Conservation (phyloP, 352 stramenopile genomes). For the Pythium angustatum region DNA sequence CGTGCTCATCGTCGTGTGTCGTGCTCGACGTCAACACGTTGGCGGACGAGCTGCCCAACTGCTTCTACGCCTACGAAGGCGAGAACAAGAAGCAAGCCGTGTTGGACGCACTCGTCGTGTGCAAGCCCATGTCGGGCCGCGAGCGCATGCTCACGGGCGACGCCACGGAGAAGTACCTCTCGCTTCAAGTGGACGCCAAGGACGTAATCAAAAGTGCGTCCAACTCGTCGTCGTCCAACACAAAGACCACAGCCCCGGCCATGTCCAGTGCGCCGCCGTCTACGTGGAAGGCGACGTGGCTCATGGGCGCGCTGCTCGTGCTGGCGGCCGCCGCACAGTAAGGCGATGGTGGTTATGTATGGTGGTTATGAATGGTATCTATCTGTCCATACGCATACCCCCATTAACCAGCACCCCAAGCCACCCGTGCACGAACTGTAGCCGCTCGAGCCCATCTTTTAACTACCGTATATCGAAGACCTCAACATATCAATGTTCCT, state of each 20-base stretch:
- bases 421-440: too few relatives aligned
- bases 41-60: slow-evolving; percentile 31
- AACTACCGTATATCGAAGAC: too few relatives aligned
- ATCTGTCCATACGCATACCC: too few relatives aligned
- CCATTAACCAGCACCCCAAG: too few relatives aligned
- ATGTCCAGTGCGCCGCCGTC: neutral
- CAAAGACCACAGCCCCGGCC: neutral
- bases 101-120: neutral
- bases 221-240: neutral
- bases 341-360: too few relatives aligned
- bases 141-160: neutral
- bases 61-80: slow-evolving; percentile 36
- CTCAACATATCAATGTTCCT: too few relatives aligned
- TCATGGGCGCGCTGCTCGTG: neutral
- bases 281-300: neutral
- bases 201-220: neutral
- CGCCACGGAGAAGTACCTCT: neutral
- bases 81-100: slow-evolving; percentile 39
- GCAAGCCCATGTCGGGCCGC: neutral
- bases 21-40: slow-evolving; percentile 19
- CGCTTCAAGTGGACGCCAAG: neutral
- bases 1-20: slow-evolving; percentile 34
- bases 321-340: neutral
- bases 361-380: too few relatives aligned
- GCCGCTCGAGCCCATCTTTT: too few relatives aligned